Evolutionary conservation across 2,329 filamentous ascomycete genomes (phyloP).

Genomic region (Colletotrichum sojae): DNA sequence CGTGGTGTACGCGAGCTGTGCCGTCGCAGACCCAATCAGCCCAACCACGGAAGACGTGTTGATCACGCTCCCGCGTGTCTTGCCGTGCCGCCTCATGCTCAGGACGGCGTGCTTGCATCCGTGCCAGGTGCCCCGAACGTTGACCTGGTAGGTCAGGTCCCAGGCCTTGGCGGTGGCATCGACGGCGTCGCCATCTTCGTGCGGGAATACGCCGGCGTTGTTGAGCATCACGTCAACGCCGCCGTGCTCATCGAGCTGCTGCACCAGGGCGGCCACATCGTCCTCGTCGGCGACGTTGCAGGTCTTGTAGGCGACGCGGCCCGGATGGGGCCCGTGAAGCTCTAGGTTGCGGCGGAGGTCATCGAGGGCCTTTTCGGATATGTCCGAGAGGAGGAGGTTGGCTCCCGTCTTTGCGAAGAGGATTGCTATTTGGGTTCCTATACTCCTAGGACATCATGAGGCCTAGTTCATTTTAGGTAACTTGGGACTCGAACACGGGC

Average conservation of each 20-base stretch:
- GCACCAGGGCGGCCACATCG: conserved; percentile 73
- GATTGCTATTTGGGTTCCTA: conserved; percentile 81
- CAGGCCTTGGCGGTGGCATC: conserved; percentile 72
- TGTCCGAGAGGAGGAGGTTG: conserved; percentile 79
- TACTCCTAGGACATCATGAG: conserved; percentile 54
- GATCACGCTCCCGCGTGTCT: conserved; percentile 78
- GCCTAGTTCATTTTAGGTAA: background rate
- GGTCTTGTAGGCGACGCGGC: conserved; percentile 57
- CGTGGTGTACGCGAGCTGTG: conserved; percentile 82
- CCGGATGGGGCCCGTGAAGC: conserved; percentile 65
- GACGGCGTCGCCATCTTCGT: conserved; percentile 73
- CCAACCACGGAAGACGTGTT: conserved; percentile 83
- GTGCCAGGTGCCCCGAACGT: conserved; percentile 86
- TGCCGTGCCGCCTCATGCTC: conserved; percentile 76
- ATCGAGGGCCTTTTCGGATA: conserved; percentile 75
- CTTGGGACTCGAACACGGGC: background rate
- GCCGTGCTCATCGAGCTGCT: conserved; percentile 76
- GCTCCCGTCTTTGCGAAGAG: conserved; percentile 81
- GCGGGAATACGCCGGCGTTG: conserved; percentile 86
- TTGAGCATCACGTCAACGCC: conserved; percentile 84
- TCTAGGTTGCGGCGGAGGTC: conserved; percentile 72
- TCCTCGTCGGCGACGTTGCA: conserved; percentile 78
- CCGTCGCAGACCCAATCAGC: conserved; percentile 79
- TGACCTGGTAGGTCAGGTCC: conserved; percentile 82
- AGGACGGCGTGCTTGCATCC: conserved; percentile 81